Evolutionary conservation across 2,329 filamentous ascomycete genomes (phyloP).

Genomic region (Elsinoe batatas): DNA sequence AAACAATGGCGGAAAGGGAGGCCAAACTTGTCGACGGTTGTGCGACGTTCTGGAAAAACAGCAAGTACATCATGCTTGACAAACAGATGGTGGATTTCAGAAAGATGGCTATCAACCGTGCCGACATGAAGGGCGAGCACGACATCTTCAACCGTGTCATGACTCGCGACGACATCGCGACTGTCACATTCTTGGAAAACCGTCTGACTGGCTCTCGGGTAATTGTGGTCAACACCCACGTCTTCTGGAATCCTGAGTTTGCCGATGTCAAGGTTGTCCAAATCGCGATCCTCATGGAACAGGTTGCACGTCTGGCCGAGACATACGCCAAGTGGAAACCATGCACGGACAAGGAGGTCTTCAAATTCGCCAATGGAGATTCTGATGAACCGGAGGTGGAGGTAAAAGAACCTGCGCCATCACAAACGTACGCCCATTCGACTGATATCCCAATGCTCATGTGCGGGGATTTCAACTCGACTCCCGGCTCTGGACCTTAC

Average conservation of each 20-base stretch:
- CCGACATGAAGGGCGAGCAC: constrained; percentile 94
- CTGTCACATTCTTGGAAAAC: constrained; percentile 88
- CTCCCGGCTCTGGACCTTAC: constrained; percentile 77
- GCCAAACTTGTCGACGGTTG: constrained; percentile 88
- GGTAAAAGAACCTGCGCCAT: constrained; percentile 58
- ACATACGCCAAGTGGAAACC: constrained; percentile 71
- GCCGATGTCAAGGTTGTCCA: constrained; percentile 96
- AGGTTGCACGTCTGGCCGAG: constrained; percentile 75
- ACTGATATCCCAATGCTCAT: constrained; percentile 84
- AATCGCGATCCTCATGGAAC: constrained; percentile 89
- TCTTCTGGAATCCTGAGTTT: constrained; percentile 86
- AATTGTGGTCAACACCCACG: constrained; percentile 87
- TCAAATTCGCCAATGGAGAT: constrained; percentile 39
- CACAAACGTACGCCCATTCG: constrained; percentile 74
- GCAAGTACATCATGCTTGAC: constrained; percentile 87
- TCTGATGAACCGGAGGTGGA: constrained; percentile 39
- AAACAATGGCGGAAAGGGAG: constrained; percentile 85
- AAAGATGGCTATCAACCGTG: constrained; percentile 82
- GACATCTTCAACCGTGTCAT: constrained; percentile 98
- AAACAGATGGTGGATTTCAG: constrained; percentile 91
- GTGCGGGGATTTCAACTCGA: constrained; percentile 95
- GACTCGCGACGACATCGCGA: constrained; percentile 94
- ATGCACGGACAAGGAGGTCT: constrained; percentile 63
- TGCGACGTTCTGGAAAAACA: constrained; percentile 91
- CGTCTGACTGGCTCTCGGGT: constrained; percentile 78